Percentiles rank a stretch among this genome's conserved stretches.
Conservation (phyloP, 345 rosid species). For the Brassica carinata region DNA sequence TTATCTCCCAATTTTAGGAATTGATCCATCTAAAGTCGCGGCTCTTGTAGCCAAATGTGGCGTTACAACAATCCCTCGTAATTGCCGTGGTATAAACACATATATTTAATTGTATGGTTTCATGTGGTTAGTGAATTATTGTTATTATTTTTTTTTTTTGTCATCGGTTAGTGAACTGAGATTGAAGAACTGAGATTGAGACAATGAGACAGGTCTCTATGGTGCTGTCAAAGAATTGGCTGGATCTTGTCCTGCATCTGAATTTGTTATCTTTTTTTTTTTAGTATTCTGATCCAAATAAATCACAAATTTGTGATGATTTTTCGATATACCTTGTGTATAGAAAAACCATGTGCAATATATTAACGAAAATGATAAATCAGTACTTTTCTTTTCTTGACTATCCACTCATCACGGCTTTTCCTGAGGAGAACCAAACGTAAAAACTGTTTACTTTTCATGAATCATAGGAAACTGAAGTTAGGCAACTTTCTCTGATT, state of each 20-base stretch:
- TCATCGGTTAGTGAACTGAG: too few species aligned
- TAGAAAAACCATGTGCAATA: conserved; percentile 38
- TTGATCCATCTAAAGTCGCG: conserved; percentile 47
- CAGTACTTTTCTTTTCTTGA: background rate
- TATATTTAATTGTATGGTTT: background rate
- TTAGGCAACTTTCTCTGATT: background rate
- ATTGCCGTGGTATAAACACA: conserved; percentile 38
- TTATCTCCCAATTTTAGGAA: conserved; percentile 48
- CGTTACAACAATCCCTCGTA: conserved; percentile 39
- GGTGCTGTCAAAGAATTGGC: background rate
- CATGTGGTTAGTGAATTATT: background rate
- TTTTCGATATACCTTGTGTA: background rate
- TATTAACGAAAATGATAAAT: background rate
- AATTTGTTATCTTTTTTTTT: background rate
- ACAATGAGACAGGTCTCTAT: background rate
- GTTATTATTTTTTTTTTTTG: too few species aligned
- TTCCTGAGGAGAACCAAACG: conserved; percentile 44
- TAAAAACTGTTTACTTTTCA: background rate
- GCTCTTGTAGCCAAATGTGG: conserved; percentile 55
- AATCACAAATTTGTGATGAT: conserved; percentile 5
- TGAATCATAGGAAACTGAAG: background rate
- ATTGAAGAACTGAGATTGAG: background rate
- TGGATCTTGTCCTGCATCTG: background rate
- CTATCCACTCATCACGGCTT: conserved; percentile 2
- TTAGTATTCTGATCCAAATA: conserved; percentile 13